Percentiles rank a stretch among this genome's conserved stretches.
These are phyloP conservation scores for Ophiosphaerella herpotricha DNA, from an alignment of 2,329 filamentous ascomycete species.

Conservation along the genomic window DNA sequence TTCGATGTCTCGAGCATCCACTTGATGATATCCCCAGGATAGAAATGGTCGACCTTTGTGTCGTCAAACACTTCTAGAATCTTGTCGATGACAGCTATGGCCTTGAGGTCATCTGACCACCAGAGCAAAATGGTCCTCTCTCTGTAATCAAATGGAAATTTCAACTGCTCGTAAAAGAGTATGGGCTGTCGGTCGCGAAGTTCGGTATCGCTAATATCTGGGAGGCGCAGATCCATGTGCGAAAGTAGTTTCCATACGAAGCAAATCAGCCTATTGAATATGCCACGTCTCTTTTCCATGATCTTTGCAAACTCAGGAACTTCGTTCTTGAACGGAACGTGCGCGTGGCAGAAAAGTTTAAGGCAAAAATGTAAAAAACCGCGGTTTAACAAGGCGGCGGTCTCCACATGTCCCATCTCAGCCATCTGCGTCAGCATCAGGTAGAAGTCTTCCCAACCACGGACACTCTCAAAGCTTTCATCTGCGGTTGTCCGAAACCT, in stretches of 20 bases:
- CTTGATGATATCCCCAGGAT: conserved; percentile 42
- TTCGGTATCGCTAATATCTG: conserved; percentile 5
- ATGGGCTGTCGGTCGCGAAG: conserved; percentile 22
- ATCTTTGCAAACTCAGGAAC: conserved; percentile 31
- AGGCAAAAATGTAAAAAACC: conserved; percentile 37
- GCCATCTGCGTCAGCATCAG: conserved; percentile 34
- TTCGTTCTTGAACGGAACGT: conserved; percentile 12
- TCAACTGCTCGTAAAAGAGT: conserved; percentile 24
- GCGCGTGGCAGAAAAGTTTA: conserved; percentile 31
- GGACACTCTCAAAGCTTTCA: conserved; percentile 24
- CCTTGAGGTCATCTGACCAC: conserved; percentile 37
- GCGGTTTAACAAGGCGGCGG: conserved; percentile 29
- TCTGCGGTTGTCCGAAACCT: conserved; percentile 27
- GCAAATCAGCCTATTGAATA: conserved; percentile 39
- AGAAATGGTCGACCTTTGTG: conserved; percentile 34
- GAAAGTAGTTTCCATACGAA: conserved; percentile 35
- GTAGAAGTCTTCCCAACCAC: conserved; percentile 46
- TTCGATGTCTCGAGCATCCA: conserved; percentile 33
- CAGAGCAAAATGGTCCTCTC: conserved; percentile 28
- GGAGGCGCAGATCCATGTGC: conserved; percentile 31
- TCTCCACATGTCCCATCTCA: conserved; percentile 36
- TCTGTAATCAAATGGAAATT: conserved; percentile 32
- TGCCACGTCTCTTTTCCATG: conserved; percentile 36
- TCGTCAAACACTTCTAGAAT: conserved; percentile 41
- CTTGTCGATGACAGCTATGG: conserved; percentile 40